Evolutionary conservation across 441 rosid genomes (phyloP).

Genomic region (Populus hybrid): DNA sequence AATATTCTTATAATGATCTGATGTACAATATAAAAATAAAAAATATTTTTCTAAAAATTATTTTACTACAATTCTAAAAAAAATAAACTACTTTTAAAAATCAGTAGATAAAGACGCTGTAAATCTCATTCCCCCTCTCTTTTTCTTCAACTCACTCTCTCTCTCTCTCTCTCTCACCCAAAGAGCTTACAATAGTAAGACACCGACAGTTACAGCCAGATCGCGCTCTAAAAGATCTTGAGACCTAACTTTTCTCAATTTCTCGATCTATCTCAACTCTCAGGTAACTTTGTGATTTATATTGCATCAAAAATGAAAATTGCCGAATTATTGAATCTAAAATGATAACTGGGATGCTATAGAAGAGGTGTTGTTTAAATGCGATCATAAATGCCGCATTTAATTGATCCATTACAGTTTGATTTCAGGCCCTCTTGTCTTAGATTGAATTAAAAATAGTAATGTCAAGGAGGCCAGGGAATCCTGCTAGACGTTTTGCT

Average conservation of each 20-base stretch:
- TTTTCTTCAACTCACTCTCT: no score
- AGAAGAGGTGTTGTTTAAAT: no score
- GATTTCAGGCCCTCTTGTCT: not conserved
- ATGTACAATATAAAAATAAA: no score
- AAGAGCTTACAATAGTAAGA: not conserved
- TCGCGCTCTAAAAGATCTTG: slow-evolving; percentile 12
- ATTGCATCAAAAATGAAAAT: not conserved
- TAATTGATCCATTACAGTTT: not conserved
- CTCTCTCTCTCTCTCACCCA: no score
- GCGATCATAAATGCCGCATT: no score
- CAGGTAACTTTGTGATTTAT: slow-evolving; percentile 2
- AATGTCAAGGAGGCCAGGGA: slow-evolving; percentile 67
- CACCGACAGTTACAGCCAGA: slow-evolving; percentile 18
- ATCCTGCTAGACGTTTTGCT: slow-evolving; percentile 46
- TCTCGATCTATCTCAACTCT: not conserved
- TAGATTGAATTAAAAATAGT: not conserved
- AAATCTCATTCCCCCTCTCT: not conserved
- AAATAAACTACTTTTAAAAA: not conserved
- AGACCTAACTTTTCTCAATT: not conserved
- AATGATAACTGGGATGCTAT: not conserved
- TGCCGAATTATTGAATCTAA: not conserved
- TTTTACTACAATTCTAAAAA: no score
- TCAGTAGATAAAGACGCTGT: not conserved
- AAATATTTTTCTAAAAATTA: no score
- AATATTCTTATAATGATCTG: no score